Evolutionary conservation across 805 yeast species (phyloP).

Genomic region (Ogataea allantospora): DNA sequence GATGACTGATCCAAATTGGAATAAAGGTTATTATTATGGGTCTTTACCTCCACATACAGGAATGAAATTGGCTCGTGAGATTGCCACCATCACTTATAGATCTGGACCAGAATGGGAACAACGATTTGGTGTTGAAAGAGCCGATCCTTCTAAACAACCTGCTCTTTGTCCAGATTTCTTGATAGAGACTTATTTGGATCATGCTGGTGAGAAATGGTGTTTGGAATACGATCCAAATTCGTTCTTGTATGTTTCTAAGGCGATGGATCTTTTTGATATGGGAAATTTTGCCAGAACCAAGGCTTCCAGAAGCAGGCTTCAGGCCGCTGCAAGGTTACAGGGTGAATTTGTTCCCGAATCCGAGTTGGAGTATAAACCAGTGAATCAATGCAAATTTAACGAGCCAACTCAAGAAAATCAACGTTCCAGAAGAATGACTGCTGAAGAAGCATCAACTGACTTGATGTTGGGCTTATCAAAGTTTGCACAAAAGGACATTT

Average conservation of each 20-base stretch:
- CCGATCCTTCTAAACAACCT: slow-evolving; percentile 75
- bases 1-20: slow-evolving; percentile 96
- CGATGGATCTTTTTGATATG: slow-evolving; percentile 91
- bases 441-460: slow-evolving; percentile 60
- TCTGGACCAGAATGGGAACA: slow-evolving; percentile 98
- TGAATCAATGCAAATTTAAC: slow-evolving; percentile 37
- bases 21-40: slow-evolving; percentile 77
- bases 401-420: slow-evolving; percentile 56
- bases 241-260: slow-evolving; percentile 80
- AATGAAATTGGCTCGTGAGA: slow-evolving; percentile 90
- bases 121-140: slow-evolving; percentile 83
- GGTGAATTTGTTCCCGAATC: slow-evolving; percentile 26
- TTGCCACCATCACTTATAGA: slow-evolving; percentile 90
- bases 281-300: slow-evolving; percentile 47
- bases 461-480: slow-evolving; percentile 62
- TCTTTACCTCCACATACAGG: slow-evolving; percentile 87
- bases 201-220: slow-evolving; percentile 93
- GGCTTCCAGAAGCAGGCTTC: slow-evolving; percentile 42
- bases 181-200: slow-evolving; percentile 90
- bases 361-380: slow-evolving; percentile 30
- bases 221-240: slow-evolving; percentile 90
- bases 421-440: slow-evolving; percentile 43
- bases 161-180: slow-evolving; percentile 91
- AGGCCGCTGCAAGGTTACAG: slow-evolving; percentile 34
- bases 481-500: slow-evolving; percentile 60